phyloP scores from a whole-genome alignment of 1,284 basidiomycete species.

The Irpex rosettiformis region DNA sequence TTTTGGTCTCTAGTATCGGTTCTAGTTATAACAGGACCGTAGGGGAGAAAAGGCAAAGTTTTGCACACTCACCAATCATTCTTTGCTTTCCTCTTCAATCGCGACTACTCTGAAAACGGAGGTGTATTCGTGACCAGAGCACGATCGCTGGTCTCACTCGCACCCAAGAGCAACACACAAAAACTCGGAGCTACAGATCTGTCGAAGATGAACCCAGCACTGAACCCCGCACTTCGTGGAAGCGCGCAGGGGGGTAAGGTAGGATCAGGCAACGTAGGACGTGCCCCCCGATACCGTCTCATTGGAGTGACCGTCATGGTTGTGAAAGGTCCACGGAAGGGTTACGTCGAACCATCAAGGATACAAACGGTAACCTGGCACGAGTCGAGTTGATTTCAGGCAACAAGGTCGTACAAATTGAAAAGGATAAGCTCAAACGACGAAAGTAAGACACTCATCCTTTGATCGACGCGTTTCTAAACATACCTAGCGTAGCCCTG shows the following conservation, averaged over 20 bases:
- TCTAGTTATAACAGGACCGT: background rate
- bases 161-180: slow-evolving; percentile 74
- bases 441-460: slow-evolving; percentile 57
- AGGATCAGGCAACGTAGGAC: slow-evolving; percentile 70
- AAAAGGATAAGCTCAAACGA: slow-evolving; percentile 76
- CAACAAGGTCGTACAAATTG: slow-evolving; percentile 88
- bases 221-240: slow-evolving; percentile 69
- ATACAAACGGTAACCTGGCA: slow-evolving; percentile 85
- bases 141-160: slow-evolving; percentile 75
- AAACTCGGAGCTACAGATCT: slow-evolving; percentile 71
- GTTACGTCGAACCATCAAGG: slow-evolving; percentile 93
- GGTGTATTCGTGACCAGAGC: slow-evolving; percentile 92
- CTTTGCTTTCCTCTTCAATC: slow-evolving; percentile 93
- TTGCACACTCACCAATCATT: slow-evolving; percentile 95
- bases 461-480: background rate
- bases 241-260: slow-evolving; percentile 69
- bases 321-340: slow-evolving; percentile 88
- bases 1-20: too few species aligned
- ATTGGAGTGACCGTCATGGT: slow-evolving; percentile 83
- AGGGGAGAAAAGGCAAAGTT: slow-evolving; percentile 90
- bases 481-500: slow-evolving; percentile 36
- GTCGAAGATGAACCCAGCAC: slow-evolving; percentile 99
- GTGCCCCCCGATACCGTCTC: slow-evolving; percentile 77
- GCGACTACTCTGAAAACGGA: slow-evolving; percentile 87
- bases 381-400: slow-evolving; percentile 91